Conservation (phyloP, 805 yeast species). For the Candida taoyuanica region DNA sequence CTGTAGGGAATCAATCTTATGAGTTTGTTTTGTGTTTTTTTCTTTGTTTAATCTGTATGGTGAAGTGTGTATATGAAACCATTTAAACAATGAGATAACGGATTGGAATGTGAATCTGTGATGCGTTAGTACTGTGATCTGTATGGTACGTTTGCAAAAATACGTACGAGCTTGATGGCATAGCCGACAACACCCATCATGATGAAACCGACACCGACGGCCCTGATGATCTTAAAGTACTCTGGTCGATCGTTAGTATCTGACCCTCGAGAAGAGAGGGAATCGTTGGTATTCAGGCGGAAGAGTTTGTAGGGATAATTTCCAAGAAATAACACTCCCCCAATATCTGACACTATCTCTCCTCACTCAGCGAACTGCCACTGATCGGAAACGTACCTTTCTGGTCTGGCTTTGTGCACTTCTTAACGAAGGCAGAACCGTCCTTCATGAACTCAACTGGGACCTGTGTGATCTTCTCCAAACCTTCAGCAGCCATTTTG, state of each 20-base stretch:
- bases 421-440: slow-evolving; percentile 80
- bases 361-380: background rate
- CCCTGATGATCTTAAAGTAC: slow-evolving; percentile 82
- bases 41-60: background rate
- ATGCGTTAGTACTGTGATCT: slow-evolving; percentile 8
- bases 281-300: no score
- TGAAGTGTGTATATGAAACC: background rate
- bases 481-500: slow-evolving; percentile 47
- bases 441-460: slow-evolving; percentile 91
- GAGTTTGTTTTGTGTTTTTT: no score
- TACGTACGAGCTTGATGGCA: slow-evolving; percentile 70
- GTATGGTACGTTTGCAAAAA: background rate
- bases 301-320: no score
- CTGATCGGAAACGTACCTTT: slow-evolving; percentile 47
- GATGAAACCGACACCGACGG: slow-evolving; percentile 94
- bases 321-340: no score
- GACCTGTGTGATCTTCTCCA: slow-evolving; percentile 76
- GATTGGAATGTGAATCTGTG: slow-evolving; percentile 80
- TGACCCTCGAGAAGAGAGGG: no score
- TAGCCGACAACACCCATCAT: slow-evolving; percentile 98
- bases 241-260: slow-evolving; percentile 38
- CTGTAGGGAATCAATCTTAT: no score
- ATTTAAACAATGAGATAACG: slow-evolving; percentile 85
- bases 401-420: slow-evolving; percentile 89
- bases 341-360: no score